Base-by-base conservation (phyloP, 169 alveolate genomes). In the Cyclospora cayetanensis region DNA sequence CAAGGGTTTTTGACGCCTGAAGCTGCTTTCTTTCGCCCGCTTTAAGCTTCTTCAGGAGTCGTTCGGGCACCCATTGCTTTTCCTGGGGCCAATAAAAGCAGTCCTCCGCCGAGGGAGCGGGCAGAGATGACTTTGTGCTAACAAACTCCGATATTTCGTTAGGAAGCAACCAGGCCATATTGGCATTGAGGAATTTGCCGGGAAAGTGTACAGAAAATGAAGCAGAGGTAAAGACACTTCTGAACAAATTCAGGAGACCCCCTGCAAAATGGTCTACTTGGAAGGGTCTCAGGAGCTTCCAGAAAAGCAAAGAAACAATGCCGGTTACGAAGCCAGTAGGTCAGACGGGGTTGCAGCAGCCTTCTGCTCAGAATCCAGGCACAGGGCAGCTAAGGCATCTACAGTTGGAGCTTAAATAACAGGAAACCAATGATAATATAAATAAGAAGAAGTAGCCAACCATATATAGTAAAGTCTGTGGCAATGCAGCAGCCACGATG, bases 51-150 rank as follows among this genome's bases (percentile, higher is more conserved):
- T 55, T 72, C 93, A 74, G 65, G 43, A 60, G 42, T 29, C 80
- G 90, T 29, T 53, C 90, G 4, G 90, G 90, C 12, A 89, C 90
- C 93, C 93, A 89, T 9, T 74, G 80, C 27, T 50, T 74, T 41
- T 72, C 79, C 31, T 52, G 52, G 9, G 93, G 74, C 89, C 74
- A 66, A 63, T 72, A 89, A 35, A 72, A 53, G 27, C 82, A 74
- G 15, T 89, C 93, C 42, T 89, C 93, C 46, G 88, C 63, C 4
- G 93, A 53, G 52, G 85, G 82, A 2, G 93, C 68, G 22, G 93
- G 93, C 66, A 89, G 55, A 25, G 89, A 50, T 34, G 89, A 31
- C 27, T 52, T 79, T 0, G 53, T 31, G 2, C 55, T 34, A 15
- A 79, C 53, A 39, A 79, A 39, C 12, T 52, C 89, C 53, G 89